Evolutionary conservation across 129 eudicot genomes (phyloP).

Genomic region (Lactuca saligna): DNA sequence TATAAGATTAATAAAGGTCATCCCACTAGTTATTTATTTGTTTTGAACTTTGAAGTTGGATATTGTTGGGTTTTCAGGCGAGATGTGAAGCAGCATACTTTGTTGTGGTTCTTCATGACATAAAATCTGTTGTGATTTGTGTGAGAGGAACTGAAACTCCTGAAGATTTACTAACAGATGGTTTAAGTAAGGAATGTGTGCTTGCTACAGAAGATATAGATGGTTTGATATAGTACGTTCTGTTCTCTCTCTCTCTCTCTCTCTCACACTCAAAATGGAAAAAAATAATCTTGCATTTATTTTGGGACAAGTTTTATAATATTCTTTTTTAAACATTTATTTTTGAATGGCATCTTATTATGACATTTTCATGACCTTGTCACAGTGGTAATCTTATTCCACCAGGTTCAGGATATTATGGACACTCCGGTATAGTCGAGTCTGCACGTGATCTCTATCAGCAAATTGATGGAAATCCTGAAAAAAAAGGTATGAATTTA

Average conservation of each 20-base stretch:
- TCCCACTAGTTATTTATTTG: no score
- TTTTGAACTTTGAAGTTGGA: background rate
- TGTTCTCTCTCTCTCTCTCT: constrained; percentile 1
- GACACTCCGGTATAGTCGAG: constrained; percentile 76
- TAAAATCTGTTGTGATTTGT: constrained; percentile 56
- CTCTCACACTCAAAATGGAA: background rate
- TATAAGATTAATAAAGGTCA: no score
- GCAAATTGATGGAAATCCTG: constrained; percentile 59
- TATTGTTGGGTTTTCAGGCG: constrained; percentile 34
- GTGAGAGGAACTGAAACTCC: constrained; percentile 86
- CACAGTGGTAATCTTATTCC: constrained; percentile 50
- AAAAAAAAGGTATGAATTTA: constrained; percentile 24
- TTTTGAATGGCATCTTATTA: constrained; percentile 16
- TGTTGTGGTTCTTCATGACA: constrained; percentile 57
- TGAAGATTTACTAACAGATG: constrained; percentile 77
- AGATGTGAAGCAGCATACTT: constrained; percentile 77
- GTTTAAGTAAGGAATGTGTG: constrained; percentile 60
- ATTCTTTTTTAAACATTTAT: constrained; percentile 2
- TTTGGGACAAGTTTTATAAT: background rate
- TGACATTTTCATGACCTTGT: constrained; percentile 40
- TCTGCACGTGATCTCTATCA: constrained; percentile 58
- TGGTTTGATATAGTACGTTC: constrained; percentile 52
- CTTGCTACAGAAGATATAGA: constrained; percentile 53
- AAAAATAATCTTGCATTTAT: background rate
- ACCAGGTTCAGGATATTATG: constrained; percentile 52